These are phyloP conservation scores for Colletotrichum chrysophilum DNA, from an alignment of 2,329 filamentous ascomycete genomes.

Conservation along the genomic window DNA sequence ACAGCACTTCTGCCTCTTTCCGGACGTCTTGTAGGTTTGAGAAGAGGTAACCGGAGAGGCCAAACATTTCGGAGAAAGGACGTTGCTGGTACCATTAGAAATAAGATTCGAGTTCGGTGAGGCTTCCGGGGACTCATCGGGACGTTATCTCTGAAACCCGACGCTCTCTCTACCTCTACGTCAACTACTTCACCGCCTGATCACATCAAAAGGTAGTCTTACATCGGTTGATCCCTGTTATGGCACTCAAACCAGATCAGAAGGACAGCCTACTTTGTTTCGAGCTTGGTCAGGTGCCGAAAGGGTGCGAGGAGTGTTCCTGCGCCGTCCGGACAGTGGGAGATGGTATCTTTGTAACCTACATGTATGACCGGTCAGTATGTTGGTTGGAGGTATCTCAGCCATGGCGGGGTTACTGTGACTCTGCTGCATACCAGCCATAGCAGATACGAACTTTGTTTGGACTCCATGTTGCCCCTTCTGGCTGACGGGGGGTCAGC, in stretches of 20 bases:
- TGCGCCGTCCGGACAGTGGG: not conserved
- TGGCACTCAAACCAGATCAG: not conserved
- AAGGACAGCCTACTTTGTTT: not conserved
- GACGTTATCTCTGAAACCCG: not conserved
- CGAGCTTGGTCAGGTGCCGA: not conserved
- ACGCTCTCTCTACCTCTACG: not conserved
- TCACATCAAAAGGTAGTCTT: not conserved
- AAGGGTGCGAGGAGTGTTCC: not conserved
- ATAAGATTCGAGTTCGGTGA: not conserved
- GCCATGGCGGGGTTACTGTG: not conserved
- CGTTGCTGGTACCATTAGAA: not conserved
- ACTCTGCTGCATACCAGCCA: not conserved
- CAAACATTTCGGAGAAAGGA: not conserved
- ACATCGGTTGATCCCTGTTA: not conserved
- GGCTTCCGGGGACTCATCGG: not conserved
- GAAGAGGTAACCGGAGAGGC: not conserved
- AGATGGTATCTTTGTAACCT: not conserved
- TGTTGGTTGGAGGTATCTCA: not conserved
- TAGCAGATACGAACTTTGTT: not conserved
- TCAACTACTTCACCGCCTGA: not conserved
- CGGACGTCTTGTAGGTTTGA: not conserved
- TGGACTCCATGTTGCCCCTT: not conserved
- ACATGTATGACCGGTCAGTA: not conserved
- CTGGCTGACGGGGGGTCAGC: not conserved
- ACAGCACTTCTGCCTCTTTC: not conserved